phyloP scores from a whole-genome alignment of 1,284 basidiomycete genomes.

The Pseudozyma sp. region DNA sequence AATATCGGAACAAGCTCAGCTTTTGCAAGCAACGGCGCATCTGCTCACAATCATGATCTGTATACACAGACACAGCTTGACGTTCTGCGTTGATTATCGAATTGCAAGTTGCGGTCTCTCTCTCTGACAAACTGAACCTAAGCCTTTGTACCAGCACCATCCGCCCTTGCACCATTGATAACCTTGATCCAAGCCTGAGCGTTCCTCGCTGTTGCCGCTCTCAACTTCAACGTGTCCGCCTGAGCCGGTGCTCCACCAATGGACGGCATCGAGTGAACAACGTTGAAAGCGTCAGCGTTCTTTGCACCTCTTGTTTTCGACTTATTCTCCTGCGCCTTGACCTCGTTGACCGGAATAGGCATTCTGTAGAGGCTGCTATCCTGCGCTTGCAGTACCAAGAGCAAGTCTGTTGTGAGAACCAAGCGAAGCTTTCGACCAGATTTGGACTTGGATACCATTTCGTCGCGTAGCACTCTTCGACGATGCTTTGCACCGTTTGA shows the following conservation, averaged over 20 bases:
- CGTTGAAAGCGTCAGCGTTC: slow-evolving; percentile 31
- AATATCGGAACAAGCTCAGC: too few species aligned
- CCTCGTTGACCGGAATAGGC: slow-evolving; percentile 54
- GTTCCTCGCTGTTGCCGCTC: slow-evolving; percentile 15
- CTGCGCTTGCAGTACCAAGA: slow-evolving; percentile 57
- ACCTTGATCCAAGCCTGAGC: slow-evolving; percentile 32
- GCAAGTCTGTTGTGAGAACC: slow-evolving; percentile 68
- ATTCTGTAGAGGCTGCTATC: slow-evolving; percentile 53
- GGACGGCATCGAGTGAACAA: slow-evolving; percentile 18
- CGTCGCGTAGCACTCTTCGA: slow-evolving; percentile 83
- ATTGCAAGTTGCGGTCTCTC: too few species aligned
- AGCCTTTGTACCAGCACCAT: not conserved
- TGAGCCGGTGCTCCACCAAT: not conserved
- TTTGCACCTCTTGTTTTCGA: slow-evolving; percentile 13
- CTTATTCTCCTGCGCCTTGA: slow-evolving; percentile 33
- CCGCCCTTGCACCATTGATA: slow-evolving; percentile 16
- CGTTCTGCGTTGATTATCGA: too few species aligned
- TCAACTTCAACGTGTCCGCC: slow-evolving; percentile 32
- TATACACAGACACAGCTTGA: too few species aligned
- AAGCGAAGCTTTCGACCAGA: slow-evolving; percentile 80
- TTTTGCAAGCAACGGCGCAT: too few species aligned
- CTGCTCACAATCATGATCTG: too few species aligned
- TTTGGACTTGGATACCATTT: slow-evolving; percentile 81
- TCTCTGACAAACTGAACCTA: too few species aligned
- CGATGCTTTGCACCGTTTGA: slow-evolving; percentile 69